phyloP scores from a whole-genome alignment of 2,329 filamentous ascomycete species.

The Penicillium corylophilum region DNA sequence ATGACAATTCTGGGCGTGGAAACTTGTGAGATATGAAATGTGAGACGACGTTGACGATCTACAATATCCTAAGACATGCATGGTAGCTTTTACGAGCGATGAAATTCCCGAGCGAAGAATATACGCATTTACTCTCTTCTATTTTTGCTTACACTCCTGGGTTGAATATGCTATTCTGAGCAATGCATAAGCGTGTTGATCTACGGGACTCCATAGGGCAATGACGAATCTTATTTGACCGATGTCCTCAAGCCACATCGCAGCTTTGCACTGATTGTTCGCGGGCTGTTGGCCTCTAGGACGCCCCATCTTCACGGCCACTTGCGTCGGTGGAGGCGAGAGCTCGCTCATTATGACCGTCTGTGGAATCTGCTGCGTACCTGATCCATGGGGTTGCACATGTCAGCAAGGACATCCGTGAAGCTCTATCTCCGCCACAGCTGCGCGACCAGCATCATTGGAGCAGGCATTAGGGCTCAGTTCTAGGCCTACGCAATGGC shows the following conservation, averaged over 20 bases:
- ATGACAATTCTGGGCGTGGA: conserved; percentile 23
- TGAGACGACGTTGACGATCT: neutral
- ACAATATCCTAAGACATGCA: conserved; percentile 1
- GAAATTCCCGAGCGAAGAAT: conserved; percentile 6
- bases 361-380: neutral
- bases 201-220: conserved; percentile 7
- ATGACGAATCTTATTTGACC: conserved; percentile 9
- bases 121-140: neutral
- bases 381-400: neutral
- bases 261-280: neutral
- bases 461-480: neutral
- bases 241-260: conserved; percentile 6
- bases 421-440: conserved; percentile 9
- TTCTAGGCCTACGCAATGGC: neutral
- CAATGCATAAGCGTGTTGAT: conserved; percentile 6
- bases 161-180: neutral
- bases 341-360: neutral
- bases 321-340: conserved; percentile 16
- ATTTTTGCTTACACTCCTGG: neutral
- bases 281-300: neutral
- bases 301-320: conserved; percentile 6
- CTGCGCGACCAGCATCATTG: neutral
- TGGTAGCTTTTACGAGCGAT: conserved; percentile 17
- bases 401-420: conserved; percentile 5
- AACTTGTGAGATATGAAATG: conserved; percentile 18